phyloP scores from a whole-genome alignment of 2,329 filamentous ascomycete species.

The Dryadomyces sulphureus region DNA sequence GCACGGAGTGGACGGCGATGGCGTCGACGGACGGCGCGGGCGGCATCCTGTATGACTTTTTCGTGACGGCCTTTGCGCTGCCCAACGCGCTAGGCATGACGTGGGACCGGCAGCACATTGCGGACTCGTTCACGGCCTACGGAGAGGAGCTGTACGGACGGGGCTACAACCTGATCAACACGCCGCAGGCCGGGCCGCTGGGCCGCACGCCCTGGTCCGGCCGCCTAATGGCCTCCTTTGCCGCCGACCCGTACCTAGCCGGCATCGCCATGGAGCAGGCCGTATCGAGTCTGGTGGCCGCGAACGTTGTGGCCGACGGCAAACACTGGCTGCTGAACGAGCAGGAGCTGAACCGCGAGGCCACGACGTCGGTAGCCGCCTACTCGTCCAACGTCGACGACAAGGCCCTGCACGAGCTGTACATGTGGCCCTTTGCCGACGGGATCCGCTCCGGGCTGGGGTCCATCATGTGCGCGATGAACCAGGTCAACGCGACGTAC shows the following conservation, averaged over 20 bases:
- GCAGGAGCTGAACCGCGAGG: slow-evolving; percentile 17
- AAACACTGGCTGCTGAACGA: slow-evolving; percentile 20
- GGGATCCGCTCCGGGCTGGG: slow-evolving; percentile 63
- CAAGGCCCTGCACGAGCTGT: slow-evolving; percentile 15
- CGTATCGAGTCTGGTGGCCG: background rate
- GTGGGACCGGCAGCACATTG: background rate
- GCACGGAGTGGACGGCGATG: background rate
- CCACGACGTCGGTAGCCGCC: too few relatives aligned
- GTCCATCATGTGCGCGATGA: slow-evolving; percentile 73
- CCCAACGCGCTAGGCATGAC: slow-evolving; percentile 1
- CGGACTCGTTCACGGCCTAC: background rate
- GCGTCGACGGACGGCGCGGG: background rate
- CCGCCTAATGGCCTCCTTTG: background rate
- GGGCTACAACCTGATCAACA: background rate
- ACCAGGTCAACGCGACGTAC: slow-evolving; percentile 54
- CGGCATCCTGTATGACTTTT: background rate
- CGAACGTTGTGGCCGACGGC: slow-evolving; percentile 11
- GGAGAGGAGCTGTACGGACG: background rate
- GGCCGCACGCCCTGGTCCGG: background rate
- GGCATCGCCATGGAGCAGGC: background rate
- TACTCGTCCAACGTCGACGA: slow-evolving; percentile 12
- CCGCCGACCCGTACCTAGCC: background rate
- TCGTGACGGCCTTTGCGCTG: background rate
- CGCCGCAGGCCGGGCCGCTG: background rate
- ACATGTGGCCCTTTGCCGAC: slow-evolving; percentile 50